Evolutionary conservation across 768 basidiomycete genomes (phyloP), one percentile per base, ranked within the genome.

Genomic region (Amanita phalloides): DNA sequence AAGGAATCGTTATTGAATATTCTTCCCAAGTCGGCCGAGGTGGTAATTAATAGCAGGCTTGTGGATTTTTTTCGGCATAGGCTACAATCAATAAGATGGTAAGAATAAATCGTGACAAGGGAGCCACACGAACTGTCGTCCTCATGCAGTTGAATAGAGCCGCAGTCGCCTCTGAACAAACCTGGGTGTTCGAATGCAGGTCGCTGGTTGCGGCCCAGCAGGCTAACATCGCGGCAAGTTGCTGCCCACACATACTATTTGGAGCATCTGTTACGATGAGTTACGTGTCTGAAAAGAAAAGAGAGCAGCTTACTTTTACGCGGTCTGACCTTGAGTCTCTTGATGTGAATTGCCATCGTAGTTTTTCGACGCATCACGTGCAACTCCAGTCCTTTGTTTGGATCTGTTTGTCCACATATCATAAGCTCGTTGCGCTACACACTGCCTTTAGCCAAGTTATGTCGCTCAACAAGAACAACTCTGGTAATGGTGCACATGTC

Each of bases 21-120:
- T 78, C 63, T 86, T 88, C 55, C 79, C 76, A 56, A 91, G 73
- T 64, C 89, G 79, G 59, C 86, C 83, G 57, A 93, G 79, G 66
- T 92, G 89, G 64, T 90, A 93, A 67, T 94, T 93, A 71, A 94
- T 91, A 32, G 86, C 81, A 32, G 90, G 78, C 62, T 75, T 76
- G 48, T 82, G 87, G 41, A 66, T 66, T 62, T 83, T 88, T 55
- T 79, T 79, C 45, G 76, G 72, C 62, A 81, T 71, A 9, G 85
- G 83, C 89, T 92, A 61, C 10, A 35, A 53, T 21, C 21, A 21
- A 10, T 36, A 7, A 44, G 14, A 41, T 26, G 20, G 42, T 48
- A 51, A 49, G 13, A 54, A 45, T 23, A 51, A 28, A 41, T 17
- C 47, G 36, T 54, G 46, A 33, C 30, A 30, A 46, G n/a, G 17